phyloP scores from a whole-genome alignment of 768 basidiomycete genomes.

The Daedaleopsis nitida region DNA sequence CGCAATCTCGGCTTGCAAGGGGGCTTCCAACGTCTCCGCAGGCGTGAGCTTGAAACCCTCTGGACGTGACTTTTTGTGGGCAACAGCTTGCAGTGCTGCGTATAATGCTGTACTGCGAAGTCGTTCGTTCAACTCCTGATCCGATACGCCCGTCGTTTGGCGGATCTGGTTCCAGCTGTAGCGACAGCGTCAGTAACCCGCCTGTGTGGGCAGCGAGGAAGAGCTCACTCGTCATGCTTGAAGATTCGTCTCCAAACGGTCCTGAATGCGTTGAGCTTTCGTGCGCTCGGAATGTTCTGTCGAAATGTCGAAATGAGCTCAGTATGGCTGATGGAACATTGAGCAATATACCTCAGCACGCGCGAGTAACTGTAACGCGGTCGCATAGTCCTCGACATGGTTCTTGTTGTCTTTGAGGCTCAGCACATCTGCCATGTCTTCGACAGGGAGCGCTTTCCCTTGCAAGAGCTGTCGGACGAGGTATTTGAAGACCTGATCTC shows the following conservation, averaged over 20 bases:
- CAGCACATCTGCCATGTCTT: slow-evolving; percentile 82
- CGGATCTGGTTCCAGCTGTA: slow-evolving; percentile 77
- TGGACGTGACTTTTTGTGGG: slow-evolving; percentile 43
- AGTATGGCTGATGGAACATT: not conserved
- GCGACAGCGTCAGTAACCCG: not conserved
- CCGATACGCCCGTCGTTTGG: slow-evolving; percentile 73
- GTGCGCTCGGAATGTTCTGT: slow-evolving; percentile 70
- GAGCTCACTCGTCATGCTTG: slow-evolving; percentile 77
- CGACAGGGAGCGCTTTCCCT: slow-evolving; percentile 72
- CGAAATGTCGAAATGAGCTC: not conserved
- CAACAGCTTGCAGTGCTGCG: slow-evolving; percentile 54
- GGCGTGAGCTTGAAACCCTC: slow-evolving; percentile 58
- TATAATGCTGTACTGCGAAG: slow-evolving; percentile 77
- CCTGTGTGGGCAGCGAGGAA: not conserved
- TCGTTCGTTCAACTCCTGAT: slow-evolving; percentile 73
- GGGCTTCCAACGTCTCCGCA: slow-evolving; percentile 57
- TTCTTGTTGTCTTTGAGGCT: slow-evolving; percentile 80
- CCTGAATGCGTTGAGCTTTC: slow-evolving; percentile 68
- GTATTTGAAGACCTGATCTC: slow-evolving; percentile 64
- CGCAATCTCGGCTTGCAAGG: slow-evolving; percentile 58
- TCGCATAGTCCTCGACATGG: slow-evolving; percentile 64
- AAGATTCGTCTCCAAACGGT: slow-evolving; percentile 89
- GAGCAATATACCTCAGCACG: slow-evolving; percentile 47
- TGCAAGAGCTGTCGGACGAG: slow-evolving; percentile 69
- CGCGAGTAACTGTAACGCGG: slow-evolving; percentile 66